Evolutionary conservation across 1,139 yeast species (phyloP).

Genomic region (Kodamaea sp.): DNA sequence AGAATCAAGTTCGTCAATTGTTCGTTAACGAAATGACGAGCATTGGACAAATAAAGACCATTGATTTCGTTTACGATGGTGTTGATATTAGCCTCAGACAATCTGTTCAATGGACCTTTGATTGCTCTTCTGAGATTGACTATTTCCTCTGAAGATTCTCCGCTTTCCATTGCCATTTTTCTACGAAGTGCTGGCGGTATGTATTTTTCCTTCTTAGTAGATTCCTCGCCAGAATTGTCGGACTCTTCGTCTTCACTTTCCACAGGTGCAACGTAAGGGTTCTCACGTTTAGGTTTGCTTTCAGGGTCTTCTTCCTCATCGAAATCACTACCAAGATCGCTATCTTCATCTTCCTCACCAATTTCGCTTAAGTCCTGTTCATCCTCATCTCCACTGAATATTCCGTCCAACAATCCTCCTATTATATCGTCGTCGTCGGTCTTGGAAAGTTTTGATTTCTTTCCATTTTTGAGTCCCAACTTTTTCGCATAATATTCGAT

Average conservation of each 20-base stretch:
- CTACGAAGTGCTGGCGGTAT: conserved; percentile 84
- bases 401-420: conserved; percentile 75
- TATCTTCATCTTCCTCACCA: conserved; percentile 26
- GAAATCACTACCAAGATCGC: conserved; percentile 34
- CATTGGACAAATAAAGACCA: conserved; percentile 58
- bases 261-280: conserved; percentile 85
- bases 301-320: conserved; percentile 14
- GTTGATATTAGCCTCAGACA: conserved; percentile 81
- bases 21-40: conserved; percentile 78
- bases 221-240: conserved; percentile 14
- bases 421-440: conserved; percentile 65
- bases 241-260: conserved; percentile 8
- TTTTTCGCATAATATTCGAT: conserved; percentile 82
- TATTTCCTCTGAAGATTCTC: conserved; percentile 47
- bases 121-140: conserved; percentile 56
- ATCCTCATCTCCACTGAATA: conserved; percentile 34
- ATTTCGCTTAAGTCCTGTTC: conserved; percentile 25
- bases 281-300: conserved; percentile 48
- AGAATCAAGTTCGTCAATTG: conserved; percentile 62
- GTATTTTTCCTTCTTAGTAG: conserved; percentile 43
- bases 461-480: conserved; percentile 66
- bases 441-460: conserved; percentile 42
- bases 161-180: conserved; percentile 42
- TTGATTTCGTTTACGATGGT: conserved; percentile 71
- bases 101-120: conserved; percentile 80